Percentiles rank a stretch among this genome's conserved stretches.
Evolutionary conservation across 306 rosid genomes (phyloP).

Genomic region (Lagenaria siceraria): DNA sequence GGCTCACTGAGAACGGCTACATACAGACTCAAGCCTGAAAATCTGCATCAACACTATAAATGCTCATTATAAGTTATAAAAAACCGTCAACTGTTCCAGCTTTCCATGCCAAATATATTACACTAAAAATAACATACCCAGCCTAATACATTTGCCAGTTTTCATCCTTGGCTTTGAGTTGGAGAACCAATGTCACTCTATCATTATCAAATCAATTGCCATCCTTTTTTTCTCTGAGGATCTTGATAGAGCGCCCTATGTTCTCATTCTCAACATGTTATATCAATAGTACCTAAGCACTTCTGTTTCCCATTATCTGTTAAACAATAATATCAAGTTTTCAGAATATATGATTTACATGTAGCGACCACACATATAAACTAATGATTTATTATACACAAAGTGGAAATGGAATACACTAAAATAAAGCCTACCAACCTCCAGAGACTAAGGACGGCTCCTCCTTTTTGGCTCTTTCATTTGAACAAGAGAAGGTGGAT

Average conservation of each 20-base stretch:
- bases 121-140: neutral
- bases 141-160: neutral
- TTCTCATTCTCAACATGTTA: neutral
- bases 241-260: neutral
- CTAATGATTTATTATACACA: neutral
- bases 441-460: neutral
- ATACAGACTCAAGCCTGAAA: neutral
- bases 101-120: neutral
- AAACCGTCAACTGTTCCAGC: neutral
- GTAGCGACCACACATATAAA: neutral
- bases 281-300: neutral
- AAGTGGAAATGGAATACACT: neutral
- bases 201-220: neutral
- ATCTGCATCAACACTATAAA: neutral
- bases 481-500: neutral
- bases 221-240: neutral
- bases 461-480: neutral
- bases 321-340: neutral
- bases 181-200: neutral
- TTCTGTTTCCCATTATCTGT: neutral
- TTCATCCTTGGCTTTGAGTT: neutral
- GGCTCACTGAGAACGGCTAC: neutral
- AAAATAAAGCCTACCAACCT: neutral
- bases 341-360: neutral
- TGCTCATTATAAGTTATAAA: neutral